A percentile compares a stretch with the other conserved stretches of the same genome.
phyloP scores from a whole-genome alignment of 2,329 filamentous ascomycete genomes.

The Aureobasidium sp. region DNA sequence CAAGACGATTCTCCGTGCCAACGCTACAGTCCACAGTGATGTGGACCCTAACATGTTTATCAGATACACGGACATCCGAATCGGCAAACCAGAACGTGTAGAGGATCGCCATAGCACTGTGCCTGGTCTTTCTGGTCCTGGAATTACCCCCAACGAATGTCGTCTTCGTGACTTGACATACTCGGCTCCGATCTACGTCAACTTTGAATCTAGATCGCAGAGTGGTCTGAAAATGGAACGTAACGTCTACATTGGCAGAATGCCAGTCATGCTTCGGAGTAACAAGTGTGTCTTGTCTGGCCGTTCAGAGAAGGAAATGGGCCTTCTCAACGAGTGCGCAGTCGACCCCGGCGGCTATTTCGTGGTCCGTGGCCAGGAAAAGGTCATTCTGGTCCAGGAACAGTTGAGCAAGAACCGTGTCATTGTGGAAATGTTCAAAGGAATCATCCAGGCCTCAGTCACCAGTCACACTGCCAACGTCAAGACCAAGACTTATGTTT shows the following conservation, averaged over 20 bases:
- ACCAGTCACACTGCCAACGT: slow-evolving; percentile 96
- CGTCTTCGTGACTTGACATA: slow-evolving; percentile 97
- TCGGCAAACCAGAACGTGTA: slow-evolving; percentile 71
- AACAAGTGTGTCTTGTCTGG: slow-evolving; percentile 82
- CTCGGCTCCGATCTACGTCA: slow-evolving; percentile 85
- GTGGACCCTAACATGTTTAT: slow-evolving; percentile 90
- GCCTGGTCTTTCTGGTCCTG: slow-evolving; percentile 27
- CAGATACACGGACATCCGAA: slow-evolving; percentile 62
- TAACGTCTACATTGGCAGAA: slow-evolving; percentile 72
- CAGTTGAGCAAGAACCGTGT: slow-evolving; percentile 98
- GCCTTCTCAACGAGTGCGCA: slow-evolving; percentile 87
- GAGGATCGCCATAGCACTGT: slow-evolving; percentile 58
- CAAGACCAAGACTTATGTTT: slow-evolving; percentile 95
- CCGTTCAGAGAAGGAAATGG: slow-evolving; percentile 83
- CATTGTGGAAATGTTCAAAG: slow-evolving; percentile 94
- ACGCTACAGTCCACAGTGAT: slow-evolving; percentile 82
- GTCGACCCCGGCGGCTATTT: slow-evolving; percentile 97
- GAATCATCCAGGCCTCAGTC: slow-evolving; percentile 88
- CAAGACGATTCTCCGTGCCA: slow-evolving; percentile 92
- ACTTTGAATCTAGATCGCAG: slow-evolving; percentile 47
- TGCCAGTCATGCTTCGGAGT: slow-evolving; percentile 96
- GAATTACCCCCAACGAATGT: slow-evolving; percentile 88
- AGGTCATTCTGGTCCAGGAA: slow-evolving; percentile 97
- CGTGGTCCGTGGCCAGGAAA: slow-evolving; percentile 94
- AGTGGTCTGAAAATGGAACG: slow-evolving; percentile 67